These are phyloP conservation scores for Aquilaria agallochum DNA, from an alignment of 441 rosid species.

Conservation along the genomic window DNA sequence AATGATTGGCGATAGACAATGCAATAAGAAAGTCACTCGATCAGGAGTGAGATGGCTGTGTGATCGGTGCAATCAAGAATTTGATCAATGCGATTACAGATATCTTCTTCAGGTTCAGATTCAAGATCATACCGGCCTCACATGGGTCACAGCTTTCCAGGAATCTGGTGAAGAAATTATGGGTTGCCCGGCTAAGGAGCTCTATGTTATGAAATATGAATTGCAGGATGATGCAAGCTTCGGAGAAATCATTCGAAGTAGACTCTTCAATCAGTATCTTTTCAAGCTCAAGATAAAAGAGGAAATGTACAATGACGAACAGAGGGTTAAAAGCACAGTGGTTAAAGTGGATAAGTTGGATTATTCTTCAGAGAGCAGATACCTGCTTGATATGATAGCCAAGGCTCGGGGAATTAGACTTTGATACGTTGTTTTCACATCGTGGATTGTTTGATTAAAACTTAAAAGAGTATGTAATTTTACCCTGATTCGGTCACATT, in stretches of 20 bases:
- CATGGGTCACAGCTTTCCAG: conserved; percentile 91
- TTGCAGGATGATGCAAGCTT: conserved; percentile 57
- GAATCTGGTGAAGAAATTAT: conserved; percentile 80
- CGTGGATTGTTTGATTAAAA: too few relatives aligned
- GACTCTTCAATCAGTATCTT: conserved; percentile 56
- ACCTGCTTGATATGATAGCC: conserved; percentile 47
- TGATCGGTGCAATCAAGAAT: conserved; percentile 85
- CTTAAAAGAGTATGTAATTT: too few relatives aligned
- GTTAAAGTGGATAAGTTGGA: conserved; percentile 62
- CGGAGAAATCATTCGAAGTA: conserved; percentile 40
- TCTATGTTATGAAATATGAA: conserved; percentile 56
- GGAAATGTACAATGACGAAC: conserved; percentile 79
- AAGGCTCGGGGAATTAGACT: conserved; percentile 7
- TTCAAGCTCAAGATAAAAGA: conserved; percentile 84
- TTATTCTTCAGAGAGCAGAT: conserved; percentile 56
- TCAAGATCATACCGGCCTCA: conserved; percentile 80
- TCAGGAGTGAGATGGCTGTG: conserved; percentile 69
- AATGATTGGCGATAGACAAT: conserved; percentile 87
- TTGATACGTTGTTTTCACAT: too few relatives aligned
- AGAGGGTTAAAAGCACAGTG: conserved; percentile 68
- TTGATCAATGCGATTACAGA: conserved; percentile 78
- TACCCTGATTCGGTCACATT: too few relatives aligned
- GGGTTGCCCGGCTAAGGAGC: conserved; percentile 71
- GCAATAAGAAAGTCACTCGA: conserved; percentile 71
- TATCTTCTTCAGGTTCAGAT: conserved; percentile 88